Percentiles rank a stretch among this genome's conserved stretches.
Evolutionary conservation across 73 alveolate species (phyloP).

Genomic region (Paraurostyla sp.): DNA sequence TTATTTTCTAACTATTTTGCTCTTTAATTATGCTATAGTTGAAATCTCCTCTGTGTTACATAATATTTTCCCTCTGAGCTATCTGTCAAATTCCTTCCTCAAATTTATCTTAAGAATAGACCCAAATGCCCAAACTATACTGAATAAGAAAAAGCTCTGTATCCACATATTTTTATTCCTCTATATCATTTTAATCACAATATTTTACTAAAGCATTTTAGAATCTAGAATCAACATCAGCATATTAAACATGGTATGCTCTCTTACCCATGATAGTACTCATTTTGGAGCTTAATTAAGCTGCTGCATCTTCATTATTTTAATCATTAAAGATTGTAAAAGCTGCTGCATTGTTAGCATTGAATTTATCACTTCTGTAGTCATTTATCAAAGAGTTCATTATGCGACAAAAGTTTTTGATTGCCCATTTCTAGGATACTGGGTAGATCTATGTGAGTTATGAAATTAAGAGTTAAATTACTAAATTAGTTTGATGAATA

Average conservation of each 20-base stretch:
- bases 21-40: constrained; percentile 66
- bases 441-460: constrained; percentile 60
- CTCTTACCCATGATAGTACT: constrained; percentile 36
- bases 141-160: constrained; percentile 95
- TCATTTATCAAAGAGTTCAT: constrained; percentile 69
- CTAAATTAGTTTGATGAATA: constrained; percentile 62
- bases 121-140: constrained; percentile 98
- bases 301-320: not conserved
- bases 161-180: constrained; percentile 77
- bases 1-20: constrained; percentile 48
- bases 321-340: constrained; percentile 31
- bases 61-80: constrained; percentile 65
- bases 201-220: constrained; percentile 62
- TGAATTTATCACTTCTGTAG: constrained; percentile 70
- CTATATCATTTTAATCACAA: not conserved
- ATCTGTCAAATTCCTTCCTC: constrained; percentile 73
- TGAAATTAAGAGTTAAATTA: not conserved
- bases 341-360: constrained; percentile 48
- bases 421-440: constrained; percentile 67
- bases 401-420: constrained; percentile 59
- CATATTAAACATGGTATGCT: constrained; percentile 49
- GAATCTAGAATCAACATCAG: constrained; percentile 73
- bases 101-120: constrained; percentile 71
- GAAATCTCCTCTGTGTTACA: constrained; percentile 73
- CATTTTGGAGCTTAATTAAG: not conserved